Conservation (phyloP, 306 rosid genomes). For the Cucurbita maxima region DNA sequence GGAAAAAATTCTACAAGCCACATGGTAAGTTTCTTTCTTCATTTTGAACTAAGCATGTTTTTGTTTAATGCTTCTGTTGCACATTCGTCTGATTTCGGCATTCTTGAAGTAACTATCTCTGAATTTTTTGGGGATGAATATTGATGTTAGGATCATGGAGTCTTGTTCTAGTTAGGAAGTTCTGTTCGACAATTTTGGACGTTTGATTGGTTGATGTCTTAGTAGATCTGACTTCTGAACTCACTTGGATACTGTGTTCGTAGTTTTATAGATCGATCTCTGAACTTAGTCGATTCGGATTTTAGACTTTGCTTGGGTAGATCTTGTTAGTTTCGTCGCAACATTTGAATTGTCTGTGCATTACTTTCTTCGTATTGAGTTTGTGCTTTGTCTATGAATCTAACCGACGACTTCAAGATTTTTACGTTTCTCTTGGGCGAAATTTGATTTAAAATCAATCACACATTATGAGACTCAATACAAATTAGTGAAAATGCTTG, state of each 20-base stretch:
- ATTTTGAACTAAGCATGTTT: neutral
- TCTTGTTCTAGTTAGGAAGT: neutral
- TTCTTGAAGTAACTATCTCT: neutral
- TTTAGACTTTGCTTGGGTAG: neutral
- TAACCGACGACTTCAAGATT: neutral
- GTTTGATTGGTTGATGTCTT: neutral
- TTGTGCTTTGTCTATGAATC: neutral
- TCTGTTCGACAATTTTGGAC: neutral
- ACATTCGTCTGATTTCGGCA: neutral
- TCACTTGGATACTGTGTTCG: neutral
- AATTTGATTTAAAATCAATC: neutral
- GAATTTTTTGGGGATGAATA: neutral
- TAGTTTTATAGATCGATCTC: conserved; percentile 2
- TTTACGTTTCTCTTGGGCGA: neutral
- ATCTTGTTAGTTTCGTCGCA: neutral
- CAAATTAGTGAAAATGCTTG: neutral
- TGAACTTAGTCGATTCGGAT: conserved; percentile 4
- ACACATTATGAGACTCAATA: neutral
- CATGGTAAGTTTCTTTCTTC: conserved; percentile 2
- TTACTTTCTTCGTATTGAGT: neutral
- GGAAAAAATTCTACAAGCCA: neutral
- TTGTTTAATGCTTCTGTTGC: neutral
- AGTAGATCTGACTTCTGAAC: conserved; percentile 7
- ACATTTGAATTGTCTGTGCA: neutral
- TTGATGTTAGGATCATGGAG: neutral